Conservation (phyloP, 257 asterid species). For the Voacanga thouarsii region DNA sequence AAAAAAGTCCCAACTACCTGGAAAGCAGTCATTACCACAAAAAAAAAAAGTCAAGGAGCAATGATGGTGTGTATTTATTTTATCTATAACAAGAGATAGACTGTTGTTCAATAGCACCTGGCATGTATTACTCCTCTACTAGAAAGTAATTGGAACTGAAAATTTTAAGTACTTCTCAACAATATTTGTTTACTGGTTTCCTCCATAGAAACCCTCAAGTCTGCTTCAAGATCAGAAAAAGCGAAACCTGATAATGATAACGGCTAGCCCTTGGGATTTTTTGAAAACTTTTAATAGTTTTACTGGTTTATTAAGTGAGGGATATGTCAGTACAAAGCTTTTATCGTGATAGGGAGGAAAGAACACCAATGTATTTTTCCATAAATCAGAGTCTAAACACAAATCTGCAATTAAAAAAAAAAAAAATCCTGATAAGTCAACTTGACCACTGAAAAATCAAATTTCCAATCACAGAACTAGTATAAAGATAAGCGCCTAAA, state of each 20-base stretch:
- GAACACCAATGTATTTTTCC: neutral
- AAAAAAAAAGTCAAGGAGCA: constrained; percentile 18
- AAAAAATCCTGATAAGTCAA: neutral
- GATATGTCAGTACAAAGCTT: neutral
- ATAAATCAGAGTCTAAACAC: neutral
- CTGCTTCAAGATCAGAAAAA: neutral
- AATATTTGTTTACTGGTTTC: neutral
- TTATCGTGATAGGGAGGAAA: neutral
- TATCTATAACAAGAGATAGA: neutral
- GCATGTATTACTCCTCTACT: neutral
- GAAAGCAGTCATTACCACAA: constrained; percentile 24
- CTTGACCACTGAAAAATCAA: neutral
- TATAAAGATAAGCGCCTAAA: neutral
- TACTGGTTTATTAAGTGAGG: neutral
- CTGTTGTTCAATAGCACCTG: neutral
- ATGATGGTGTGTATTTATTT: neutral
- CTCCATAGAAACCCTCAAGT: neutral
- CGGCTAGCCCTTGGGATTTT: neutral
- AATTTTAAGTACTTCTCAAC: neutral
- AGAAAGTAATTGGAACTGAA: neutral
- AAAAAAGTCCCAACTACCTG: constrained; percentile 82
- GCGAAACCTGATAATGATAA: neutral
- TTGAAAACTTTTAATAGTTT: neutral
- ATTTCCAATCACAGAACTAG: neutral
- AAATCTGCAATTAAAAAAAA: neutral